Evolutionary conservation across 805 yeast species (phyloP).

Genomic region (Ogataea salicorniae): DNA sequence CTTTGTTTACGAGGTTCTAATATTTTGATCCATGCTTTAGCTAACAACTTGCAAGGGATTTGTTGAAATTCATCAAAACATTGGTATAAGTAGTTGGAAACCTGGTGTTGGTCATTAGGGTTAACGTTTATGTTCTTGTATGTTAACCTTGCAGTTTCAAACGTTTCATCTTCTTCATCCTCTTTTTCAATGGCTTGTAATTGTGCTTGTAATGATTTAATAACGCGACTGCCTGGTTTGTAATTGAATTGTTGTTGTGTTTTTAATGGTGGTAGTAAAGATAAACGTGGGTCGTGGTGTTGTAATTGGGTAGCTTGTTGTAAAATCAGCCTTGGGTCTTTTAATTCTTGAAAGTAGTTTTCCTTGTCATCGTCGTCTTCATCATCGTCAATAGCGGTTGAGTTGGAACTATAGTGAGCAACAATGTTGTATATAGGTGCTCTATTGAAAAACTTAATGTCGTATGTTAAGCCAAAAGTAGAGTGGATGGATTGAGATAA

Average conservation of each 20-base stretch:
- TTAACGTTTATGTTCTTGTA: constrained; percentile 13
- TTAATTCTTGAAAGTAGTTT: background rate
- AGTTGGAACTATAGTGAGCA: background rate
- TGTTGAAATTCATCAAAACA: constrained; percentile 43
- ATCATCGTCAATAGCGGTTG: background rate
- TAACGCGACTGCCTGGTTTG: background rate
- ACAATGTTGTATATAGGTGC: background rate
- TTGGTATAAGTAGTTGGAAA: constrained; percentile 21
- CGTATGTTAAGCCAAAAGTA: constrained; percentile 11
- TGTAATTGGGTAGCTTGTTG: too few species aligned
- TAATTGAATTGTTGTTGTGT: background rate
- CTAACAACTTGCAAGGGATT: constrained; percentile 51
- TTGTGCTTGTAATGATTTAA: background rate
- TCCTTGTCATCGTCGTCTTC: background rate
- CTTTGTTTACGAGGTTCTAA: constrained; percentile 67
- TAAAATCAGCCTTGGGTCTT: too few species aligned
- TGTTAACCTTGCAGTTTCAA: constrained; percentile 8
- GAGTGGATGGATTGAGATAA: constrained; percentile 11
- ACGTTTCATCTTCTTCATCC: background rate
- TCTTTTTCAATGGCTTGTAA: background rate
- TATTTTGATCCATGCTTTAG: constrained; percentile 62
- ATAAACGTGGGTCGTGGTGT: too few species aligned
- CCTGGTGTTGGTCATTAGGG: constrained; percentile 14
- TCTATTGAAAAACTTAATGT: constrained; percentile 1
- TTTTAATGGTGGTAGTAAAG: background rate